These are phyloP conservation scores for Rubroboletus satanas DNA, from an alignment of 768 basidiomycete species.

Conservation along the genomic window DNA sequence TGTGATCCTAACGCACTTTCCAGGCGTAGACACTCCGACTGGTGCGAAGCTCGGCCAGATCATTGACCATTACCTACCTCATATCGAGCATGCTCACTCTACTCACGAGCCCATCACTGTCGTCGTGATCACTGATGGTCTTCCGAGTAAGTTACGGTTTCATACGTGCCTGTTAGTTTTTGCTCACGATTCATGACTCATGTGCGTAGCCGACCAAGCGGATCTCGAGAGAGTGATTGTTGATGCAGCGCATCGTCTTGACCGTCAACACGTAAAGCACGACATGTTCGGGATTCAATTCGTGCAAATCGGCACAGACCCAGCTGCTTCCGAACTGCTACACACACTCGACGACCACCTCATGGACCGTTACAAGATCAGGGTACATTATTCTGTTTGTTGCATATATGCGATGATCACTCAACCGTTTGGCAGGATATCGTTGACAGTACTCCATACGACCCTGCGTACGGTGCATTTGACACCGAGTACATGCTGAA, in stretches of 20 bases:
- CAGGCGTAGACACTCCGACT: constrained; percentile 36
- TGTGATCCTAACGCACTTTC: not conserved
- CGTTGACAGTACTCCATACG: constrained; percentile 44
- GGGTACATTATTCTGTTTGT: constrained; percentile 14
- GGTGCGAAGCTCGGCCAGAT: constrained; percentile 37
- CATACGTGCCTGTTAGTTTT: not conserved
- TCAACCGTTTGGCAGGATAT: constrained; percentile 35
- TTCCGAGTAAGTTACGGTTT: constrained; percentile 34
- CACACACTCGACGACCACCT: constrained; percentile 41
- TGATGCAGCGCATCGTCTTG: constrained; percentile 38
- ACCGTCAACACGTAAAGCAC: constrained; percentile 31
- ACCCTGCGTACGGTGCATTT: constrained; percentile 28
- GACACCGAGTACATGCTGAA: constrained; percentile 36
- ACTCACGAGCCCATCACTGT: constrained; percentile 35
- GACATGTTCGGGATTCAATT: constrained; percentile 45
- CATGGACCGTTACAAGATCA: constrained; percentile 27
- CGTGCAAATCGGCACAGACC: constrained; percentile 42
- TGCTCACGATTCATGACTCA: not conserved
- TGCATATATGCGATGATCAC: not conserved
- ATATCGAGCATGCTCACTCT: constrained; percentile 26
- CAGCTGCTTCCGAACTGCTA: constrained; percentile 36
- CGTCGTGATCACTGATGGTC: constrained; percentile 38
- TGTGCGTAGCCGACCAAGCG: constrained; percentile 24
- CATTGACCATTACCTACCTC: constrained; percentile 35
- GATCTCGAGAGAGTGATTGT: constrained; percentile 32